Base-by-base conservation (phyloP, 2,329 filamentous ascomycete genomes). In the Myriosclerotinia curreyana region DNA sequence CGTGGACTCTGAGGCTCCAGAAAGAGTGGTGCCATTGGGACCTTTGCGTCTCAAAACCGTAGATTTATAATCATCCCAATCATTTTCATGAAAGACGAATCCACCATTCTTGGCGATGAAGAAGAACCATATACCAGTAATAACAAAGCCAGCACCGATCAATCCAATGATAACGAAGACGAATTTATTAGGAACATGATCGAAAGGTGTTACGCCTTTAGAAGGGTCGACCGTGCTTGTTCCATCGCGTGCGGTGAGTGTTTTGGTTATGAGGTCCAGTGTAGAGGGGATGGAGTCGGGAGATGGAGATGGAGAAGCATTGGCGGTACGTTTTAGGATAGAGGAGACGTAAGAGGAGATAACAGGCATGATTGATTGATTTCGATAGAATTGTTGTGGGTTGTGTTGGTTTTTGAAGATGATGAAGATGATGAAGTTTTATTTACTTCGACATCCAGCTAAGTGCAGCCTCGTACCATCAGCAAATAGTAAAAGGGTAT, bases 21-120 rank as follows among this genome's bases (percentile, higher is more conserved):
- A 90, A 5, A 97, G 81, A 1, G 94, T 87, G 52, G 89, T 93
- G 49, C 94, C 94, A 77, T 97, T 93, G 6, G 93, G 92, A 0
- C 92, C 93, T 73, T 89, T 92, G 61, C 93, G 89, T 50, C 95
- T 85, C 53, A 99, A 78, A 2, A 99, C 95, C 0, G 94, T 97
- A 1, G 90, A 89, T 76, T 98, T 98, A 85, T 99, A 99, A 74
- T 99, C 95, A 7, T 98, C 94, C 94, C 95, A 99, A 77, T 99
- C 95, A 44, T 86, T 82, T 68, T 96, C 80, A 54, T 84, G 83
- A 82, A 92, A 98, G 68, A 90, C 80, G 79, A 98, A 97, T 17
- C 95, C 95, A 67, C 95, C 95, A 71, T 98, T 96, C 78, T 90
- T 94, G 64, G 94, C 94, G 90, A 91, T 96, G 83, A 96, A 96